phyloP scores from a whole-genome alignment of 2,329 filamentous ascomycete genomes.

The Aspergillus caelatus region DNA sequence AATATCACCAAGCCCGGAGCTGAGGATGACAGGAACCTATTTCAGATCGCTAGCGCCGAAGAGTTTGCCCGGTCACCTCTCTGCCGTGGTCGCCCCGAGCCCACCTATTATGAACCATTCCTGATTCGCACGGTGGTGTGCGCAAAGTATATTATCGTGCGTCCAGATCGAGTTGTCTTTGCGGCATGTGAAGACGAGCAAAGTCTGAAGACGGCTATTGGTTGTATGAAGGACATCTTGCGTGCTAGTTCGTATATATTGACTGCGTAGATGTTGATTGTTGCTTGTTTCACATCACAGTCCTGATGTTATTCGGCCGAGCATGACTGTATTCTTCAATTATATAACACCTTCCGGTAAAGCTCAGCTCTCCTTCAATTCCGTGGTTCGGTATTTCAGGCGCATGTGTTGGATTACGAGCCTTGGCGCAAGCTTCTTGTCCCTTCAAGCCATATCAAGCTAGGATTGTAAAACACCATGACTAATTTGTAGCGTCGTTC shows the following conservation, averaged over 20 bases:
- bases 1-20: neutral
- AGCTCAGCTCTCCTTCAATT: too few species aligned
- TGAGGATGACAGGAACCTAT: slow-evolving; percentile 2
- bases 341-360: too few species aligned
- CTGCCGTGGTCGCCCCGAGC: slow-evolving; percentile 32
- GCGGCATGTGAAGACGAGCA: slow-evolving; percentile 27
- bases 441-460: too few species aligned
- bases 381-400: too few species aligned
- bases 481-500: too few species aligned
- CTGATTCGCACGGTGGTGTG: slow-evolving; percentile 27
- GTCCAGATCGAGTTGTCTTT: slow-evolving; percentile 40
- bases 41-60: slow-evolving; percentile 29
- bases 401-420: too few species aligned
- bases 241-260: neutral
- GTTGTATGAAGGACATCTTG: neutral
- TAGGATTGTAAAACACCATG: too few species aligned
- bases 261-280: neutral
- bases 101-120: slow-evolving; percentile 30
- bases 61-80: slow-evolving; percentile 33
- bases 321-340: too few species aligned
- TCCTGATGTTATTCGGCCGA: too few species aligned
- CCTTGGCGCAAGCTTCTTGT: too few species aligned
- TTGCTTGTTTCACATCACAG: neutral
- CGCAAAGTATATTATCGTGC: slow-evolving; percentile 32
- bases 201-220: neutral